phyloP scores from a whole-genome alignment of 495 filamentous ascomycete genomes.

The Tuber indicum region DNA sequence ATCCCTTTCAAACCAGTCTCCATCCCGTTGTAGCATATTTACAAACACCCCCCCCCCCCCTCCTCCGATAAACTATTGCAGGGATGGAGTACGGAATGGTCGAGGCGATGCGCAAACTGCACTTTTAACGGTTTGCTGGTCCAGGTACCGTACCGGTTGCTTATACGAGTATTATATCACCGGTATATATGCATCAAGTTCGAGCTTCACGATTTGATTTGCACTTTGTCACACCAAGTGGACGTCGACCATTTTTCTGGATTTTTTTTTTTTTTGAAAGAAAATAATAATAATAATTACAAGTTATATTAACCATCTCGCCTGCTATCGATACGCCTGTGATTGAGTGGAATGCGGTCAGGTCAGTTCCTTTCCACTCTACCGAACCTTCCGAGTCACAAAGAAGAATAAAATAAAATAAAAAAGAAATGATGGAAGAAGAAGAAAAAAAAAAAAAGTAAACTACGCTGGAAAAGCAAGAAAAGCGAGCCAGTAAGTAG shows the following conservation, averaged over 20 bases:
- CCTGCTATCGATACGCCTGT: neutral
- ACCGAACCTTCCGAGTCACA: neutral
- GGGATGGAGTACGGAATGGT: neutral
- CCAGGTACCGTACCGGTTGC: slow-evolving; percentile 4
- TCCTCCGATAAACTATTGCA: slow-evolving; percentile 2
- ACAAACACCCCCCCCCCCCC: neutral
- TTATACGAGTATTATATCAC: neutral
- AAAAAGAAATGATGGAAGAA: neutral
- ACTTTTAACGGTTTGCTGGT: slow-evolving; percentile 3
- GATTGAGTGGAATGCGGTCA: neutral
- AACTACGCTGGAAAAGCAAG: neutral
- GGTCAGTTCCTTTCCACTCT: neutral
- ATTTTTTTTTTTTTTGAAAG: neutral
- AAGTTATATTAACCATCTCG: neutral
- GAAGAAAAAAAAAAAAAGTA: neutral
- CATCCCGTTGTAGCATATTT: neutral
- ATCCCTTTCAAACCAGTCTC: neutral
- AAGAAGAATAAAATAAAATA: neutral
- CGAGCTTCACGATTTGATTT: neutral
- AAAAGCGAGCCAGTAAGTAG: neutral
- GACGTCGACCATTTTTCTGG: neutral
- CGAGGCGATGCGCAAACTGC: slow-evolving; percentile 5
- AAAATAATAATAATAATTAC: neutral
- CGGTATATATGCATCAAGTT: slow-evolving; percentile 4
- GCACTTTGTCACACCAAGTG: neutral